Conservation (phyloP, 192 early-diverging fungal genomes). For the Obelidium mucronatum region DNA sequence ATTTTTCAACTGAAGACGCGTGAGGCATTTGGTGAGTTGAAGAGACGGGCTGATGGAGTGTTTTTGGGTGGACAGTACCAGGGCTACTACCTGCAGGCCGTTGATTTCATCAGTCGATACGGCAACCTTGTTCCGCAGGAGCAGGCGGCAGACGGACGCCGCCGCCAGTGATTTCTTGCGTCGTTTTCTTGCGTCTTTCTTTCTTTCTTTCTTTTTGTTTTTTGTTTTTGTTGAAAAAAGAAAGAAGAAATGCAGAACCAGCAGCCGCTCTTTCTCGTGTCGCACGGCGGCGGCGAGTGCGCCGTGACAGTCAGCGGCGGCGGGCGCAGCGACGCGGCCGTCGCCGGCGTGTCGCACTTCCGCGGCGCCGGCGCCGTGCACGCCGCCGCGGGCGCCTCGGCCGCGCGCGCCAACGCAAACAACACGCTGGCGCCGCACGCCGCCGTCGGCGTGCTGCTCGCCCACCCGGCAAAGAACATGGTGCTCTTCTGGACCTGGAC, state of each 20-base stretch:
- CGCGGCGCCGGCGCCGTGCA: not conserved
- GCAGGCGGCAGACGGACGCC: not conserved
- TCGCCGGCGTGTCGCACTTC: not conserved
- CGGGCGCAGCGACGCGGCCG: not conserved
- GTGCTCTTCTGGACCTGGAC: slow-evolving; percentile 22
- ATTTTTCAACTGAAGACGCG: slow-evolving; percentile 34
- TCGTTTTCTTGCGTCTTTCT: not conserved
- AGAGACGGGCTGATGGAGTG: slow-evolving; percentile 31
- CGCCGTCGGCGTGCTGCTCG: not conserved
- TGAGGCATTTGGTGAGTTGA: slow-evolving; percentile 42
- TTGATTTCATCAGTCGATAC: slow-evolving; percentile 24
- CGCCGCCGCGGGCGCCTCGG: not conserved
- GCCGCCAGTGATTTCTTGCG: not conserved
- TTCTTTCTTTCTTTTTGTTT: slow-evolving; percentile 7
- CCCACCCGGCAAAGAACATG: slow-evolving; percentile 11
- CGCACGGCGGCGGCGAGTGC: not conserved
- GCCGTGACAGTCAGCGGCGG: not conserved
- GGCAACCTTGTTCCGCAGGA: slow-evolving; percentile 26
- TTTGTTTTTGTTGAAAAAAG: not conserved
- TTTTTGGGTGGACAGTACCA: slow-evolving; percentile 24
- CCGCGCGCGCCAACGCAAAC: not conserved
- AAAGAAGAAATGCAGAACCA: not conserved
- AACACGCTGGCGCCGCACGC: not conserved
- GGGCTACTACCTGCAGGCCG: slow-evolving; percentile 28
- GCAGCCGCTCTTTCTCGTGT: slow-evolving; percentile 12